A percentile compares a stretch with the other conserved stretches of the same genome.
Evolutionary conservation across 2,329 filamentous ascomycete genomes (phyloP).

Genomic region (Nemania sp.): DNA sequence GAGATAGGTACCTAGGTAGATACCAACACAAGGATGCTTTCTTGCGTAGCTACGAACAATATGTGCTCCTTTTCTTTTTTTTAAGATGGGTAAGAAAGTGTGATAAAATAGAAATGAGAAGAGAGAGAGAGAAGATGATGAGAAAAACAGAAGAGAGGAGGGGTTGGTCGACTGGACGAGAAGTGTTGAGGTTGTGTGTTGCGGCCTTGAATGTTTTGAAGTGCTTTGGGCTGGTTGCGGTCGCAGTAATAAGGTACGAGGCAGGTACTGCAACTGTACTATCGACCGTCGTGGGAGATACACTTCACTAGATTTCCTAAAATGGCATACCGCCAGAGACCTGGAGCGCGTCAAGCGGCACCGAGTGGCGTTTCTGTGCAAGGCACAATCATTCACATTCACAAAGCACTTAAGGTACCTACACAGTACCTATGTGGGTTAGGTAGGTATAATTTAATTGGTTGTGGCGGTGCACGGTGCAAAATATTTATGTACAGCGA

Average conservation of each 20-base stretch:
- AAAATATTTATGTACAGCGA: neutral
- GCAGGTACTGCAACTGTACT: neutral
- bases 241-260: no score
- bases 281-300: no score
- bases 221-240: slow-evolving; percentile 8
- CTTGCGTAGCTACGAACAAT: no score
- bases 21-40: no score
- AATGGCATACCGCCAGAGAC: slow-evolving; percentile 17
- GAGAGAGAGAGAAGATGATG: neutral
- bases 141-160: neutral
- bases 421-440: neutral
- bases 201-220: slow-evolving; percentile 4
- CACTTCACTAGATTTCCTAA: slow-evolving; percentile 16
- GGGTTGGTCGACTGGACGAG: neutral
- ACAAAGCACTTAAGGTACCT: no score
- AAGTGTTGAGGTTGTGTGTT: slow-evolving; percentile 6
- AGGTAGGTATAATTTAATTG: no score
- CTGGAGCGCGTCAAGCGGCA: slow-evolving; percentile 29
- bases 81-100: neutral
- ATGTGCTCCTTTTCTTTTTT: no score
- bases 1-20: slow-evolving; percentile 1
- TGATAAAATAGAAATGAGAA: neutral
- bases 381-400: no score
- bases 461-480: no score
- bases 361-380: neutral